phyloP scores from a whole-genome alignment of 2,329 filamentous ascomycete genomes.

The Claviceps cyperi region DNA sequence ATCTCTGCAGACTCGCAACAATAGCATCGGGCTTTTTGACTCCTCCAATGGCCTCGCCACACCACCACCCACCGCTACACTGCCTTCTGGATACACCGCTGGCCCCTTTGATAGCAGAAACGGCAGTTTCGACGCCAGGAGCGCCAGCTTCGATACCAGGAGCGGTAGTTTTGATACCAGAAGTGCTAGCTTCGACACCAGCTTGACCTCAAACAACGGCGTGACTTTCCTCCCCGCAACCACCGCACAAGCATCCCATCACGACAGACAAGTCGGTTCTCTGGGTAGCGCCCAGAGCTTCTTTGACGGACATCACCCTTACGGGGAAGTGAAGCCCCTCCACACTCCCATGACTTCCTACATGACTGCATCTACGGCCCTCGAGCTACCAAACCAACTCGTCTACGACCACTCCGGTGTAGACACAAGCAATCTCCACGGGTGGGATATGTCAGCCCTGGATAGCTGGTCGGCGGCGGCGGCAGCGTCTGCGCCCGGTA shows the following conservation, averaged over 20 bases:
- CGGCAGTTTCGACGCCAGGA: slow-evolving; percentile 26
- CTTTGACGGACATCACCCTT: slow-evolving; percentile 19
- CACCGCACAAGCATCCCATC: slow-evolving; percentile 11
- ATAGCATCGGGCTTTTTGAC: slow-evolving; percentile 29
- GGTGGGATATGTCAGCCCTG: slow-evolving; percentile 24
- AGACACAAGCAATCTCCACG: slow-evolving; percentile 17
- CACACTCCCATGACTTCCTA: slow-evolving; percentile 17
- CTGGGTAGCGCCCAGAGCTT: slow-evolving; percentile 16
- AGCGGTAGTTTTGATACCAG: slow-evolving; percentile 4
- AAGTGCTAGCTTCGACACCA: slow-evolving; percentile 28
- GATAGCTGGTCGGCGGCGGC: slow-evolving; percentile 18
- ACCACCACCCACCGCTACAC: slow-evolving; percentile 38
- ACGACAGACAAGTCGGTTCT: slow-evolving; percentile 12
- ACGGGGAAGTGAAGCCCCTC: slow-evolving; percentile 21
- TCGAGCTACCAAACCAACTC: slow-evolving; percentile 19
- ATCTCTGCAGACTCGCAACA: slow-evolving; percentile 19
- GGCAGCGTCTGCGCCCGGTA: slow-evolving; percentile 10
- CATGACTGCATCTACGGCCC: slow-evolving; percentile 14
- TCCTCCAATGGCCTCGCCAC: slow-evolving; percentile 39
- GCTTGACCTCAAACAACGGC: slow-evolving; percentile 15
- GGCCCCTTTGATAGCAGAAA: slow-evolving; percentile 4
- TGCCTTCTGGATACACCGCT: slow-evolving; percentile 31
- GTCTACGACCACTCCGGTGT: slow-evolving; percentile 21
- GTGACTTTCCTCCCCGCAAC: slow-evolving; percentile 18
- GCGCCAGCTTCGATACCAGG: slow-evolving; percentile 4